These are phyloP conservation scores for Rhynchosporium secalis DNA, from an alignment of 2,329 filamentous ascomycete species.

Conservation along the genomic window DNA sequence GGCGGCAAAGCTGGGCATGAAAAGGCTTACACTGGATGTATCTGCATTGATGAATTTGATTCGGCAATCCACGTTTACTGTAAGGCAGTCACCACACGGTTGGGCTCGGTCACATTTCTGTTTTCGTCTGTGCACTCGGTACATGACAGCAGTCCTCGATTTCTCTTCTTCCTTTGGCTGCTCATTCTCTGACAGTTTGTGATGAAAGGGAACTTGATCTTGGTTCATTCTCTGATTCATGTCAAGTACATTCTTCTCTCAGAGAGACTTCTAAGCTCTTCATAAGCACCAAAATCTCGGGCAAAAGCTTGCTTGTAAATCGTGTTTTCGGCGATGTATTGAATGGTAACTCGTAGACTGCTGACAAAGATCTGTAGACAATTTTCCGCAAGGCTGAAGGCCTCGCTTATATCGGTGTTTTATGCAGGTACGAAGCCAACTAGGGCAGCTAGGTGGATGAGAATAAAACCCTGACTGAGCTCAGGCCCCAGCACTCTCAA, in stretches of 20 bases:
- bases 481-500: not conserved
- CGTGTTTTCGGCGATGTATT: constrained; percentile 7
- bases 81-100: constrained; percentile 30
- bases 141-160: constrained; percentile 26
- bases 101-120: constrained; percentile 30
- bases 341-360: constrained; percentile 8
- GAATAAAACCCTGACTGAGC: not conserved
- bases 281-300: not conserved
- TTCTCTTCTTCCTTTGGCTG: constrained; percentile 21
- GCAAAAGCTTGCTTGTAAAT: constrained; percentile 5
- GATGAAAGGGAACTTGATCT: not conserved
- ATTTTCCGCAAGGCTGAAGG: not conserved
- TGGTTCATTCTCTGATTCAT: not conserved
- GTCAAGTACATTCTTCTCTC: not conserved
- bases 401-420: constrained; percentile 17
- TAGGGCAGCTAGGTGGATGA: not conserved
- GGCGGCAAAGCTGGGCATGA: not conserved
- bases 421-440: constrained; percentile 10
- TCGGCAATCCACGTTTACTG: constrained; percentile 23
- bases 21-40: constrained; percentile 26
- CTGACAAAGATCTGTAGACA: constrained; percentile 8
- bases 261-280: not conserved
- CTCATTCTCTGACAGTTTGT: constrained; percentile 6
- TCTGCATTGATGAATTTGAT: constrained; percentile 21
- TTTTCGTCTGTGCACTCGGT: constrained; percentile 33